Conservation (phyloP, 2,329 filamentous ascomycete species). For the Fusarium sp. region DNA sequence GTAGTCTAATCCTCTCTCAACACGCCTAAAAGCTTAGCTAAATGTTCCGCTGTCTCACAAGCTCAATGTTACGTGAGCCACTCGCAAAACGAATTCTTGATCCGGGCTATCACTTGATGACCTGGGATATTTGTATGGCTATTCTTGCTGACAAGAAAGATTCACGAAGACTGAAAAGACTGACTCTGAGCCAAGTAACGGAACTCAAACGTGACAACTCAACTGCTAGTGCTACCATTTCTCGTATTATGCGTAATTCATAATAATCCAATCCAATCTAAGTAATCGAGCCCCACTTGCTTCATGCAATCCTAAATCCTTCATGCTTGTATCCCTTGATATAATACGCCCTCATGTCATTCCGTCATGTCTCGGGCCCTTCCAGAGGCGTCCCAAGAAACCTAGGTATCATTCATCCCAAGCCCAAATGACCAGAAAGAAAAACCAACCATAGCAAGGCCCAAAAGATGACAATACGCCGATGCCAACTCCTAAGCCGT, state of each 20-base stretch:
- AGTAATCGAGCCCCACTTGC: conserved; percentile 31
- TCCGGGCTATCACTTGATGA: not conserved
- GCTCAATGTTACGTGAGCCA: not conserved
- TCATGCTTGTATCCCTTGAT: conserved; percentile 13
- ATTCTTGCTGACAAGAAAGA: not conserved
- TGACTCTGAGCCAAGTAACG: not conserved
- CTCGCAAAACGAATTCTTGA: not conserved
- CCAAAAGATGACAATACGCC: conserved; percentile 35
- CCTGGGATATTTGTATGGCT: not conserved
- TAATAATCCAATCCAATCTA: conserved; percentile 47
- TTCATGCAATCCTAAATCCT: conserved; percentile 1
- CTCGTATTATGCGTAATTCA: conserved; percentile 37
- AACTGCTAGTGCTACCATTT: conserved; percentile 36
- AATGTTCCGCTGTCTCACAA: not conserved
- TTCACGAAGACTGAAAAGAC: not conserved
- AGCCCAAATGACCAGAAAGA: conserved; percentile 31
- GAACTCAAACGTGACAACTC: not conserved
- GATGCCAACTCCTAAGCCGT: conserved; percentile 44
- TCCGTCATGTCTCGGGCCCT: conserved; percentile 37
- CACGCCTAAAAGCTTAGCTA: not conserved
- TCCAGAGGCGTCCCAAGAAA: conserved; percentile 42
- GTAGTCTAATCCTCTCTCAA: not conserved
- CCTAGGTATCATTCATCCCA: conserved; percentile 41
- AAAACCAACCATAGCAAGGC: conserved; percentile 26
- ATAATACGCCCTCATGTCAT: conserved; percentile 28